These are phyloP conservation scores for Annulohypoxylon nitens DNA, from an alignment of 495 filamentous ascomycete genomes.

Conservation along the genomic window DNA sequence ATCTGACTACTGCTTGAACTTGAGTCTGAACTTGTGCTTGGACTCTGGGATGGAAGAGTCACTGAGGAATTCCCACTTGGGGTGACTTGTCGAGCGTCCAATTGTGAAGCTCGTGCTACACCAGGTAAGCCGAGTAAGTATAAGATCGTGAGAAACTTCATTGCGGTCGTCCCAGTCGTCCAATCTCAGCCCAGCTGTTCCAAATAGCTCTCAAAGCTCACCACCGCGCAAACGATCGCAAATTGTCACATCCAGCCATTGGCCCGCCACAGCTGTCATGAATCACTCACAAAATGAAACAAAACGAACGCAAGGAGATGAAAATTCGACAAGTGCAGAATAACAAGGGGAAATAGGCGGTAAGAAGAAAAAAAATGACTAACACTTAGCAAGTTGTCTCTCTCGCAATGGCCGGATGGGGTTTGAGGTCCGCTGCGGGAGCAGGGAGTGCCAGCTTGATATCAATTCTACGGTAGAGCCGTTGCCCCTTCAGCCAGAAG, in stretches of 20 bases:
- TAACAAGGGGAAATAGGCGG: neutral
- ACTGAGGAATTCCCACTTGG: constrained; percentile 46
- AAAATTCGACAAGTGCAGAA: constrained; percentile 2
- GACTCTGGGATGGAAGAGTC: constrained; percentile 26
- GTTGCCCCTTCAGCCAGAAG: constrained; percentile 29
- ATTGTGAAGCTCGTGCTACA: constrained; percentile 38
- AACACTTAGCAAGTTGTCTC: constrained; percentile 32
- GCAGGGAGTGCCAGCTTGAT: constrained; percentile 41
- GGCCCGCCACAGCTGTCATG: constrained; percentile 35
- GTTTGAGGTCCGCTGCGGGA: constrained; percentile 22
- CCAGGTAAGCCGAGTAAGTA: constrained; percentile 45
- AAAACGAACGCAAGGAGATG: constrained; percentile 23
- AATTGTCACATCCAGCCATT: constrained; percentile 36
- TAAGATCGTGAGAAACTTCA: constrained; percentile 31
- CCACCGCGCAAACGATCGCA: constrained; percentile 22
- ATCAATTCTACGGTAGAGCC: constrained; percentile 32
- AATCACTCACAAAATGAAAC: constrained; percentile 25
- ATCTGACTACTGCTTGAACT: constrained; percentile 21
- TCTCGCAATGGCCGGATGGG: constrained; percentile 25
- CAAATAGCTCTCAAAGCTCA: constrained; percentile 32
- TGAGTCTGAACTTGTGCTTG: constrained; percentile 1
- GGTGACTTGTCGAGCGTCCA: constrained; percentile 35
- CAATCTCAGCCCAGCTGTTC: constrained; percentile 35
- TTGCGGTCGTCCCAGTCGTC: constrained; percentile 31
- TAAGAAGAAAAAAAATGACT: constrained; percentile 20